Evolutionary conservation across 306 rosid species (phyloP).

Genomic region (Lotus japonicus): DNA sequence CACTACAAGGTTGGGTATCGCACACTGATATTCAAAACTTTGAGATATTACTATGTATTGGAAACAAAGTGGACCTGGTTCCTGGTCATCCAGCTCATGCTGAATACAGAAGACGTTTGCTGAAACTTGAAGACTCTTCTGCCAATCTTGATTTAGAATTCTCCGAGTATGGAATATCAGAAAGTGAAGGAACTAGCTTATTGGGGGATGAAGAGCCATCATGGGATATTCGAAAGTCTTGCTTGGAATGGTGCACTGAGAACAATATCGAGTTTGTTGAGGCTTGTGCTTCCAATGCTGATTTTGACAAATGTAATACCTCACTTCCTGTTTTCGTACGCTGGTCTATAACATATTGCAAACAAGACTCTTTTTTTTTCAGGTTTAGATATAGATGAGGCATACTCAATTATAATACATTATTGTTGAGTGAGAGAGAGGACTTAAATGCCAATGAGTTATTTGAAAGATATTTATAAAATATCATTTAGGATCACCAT

Average conservation of each 20-base stretch:
- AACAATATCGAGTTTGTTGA: constrained; percentile 73
- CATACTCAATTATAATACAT: neutral
- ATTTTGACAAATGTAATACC: constrained; percentile 72
- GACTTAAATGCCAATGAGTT: neutral
- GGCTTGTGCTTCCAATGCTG: constrained; percentile 77
- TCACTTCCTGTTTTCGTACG: constrained; percentile 8
- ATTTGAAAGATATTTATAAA: neutral
- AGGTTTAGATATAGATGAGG: neutral
- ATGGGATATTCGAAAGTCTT: constrained; percentile 50
- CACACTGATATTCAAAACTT: constrained; percentile 58
- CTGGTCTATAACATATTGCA: constrained; percentile 1
- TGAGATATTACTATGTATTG: constrained; percentile 75
- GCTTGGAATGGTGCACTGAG: constrained; percentile 74
- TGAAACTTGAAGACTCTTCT: constrained; percentile 44
- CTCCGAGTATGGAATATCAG: constrained; percentile 67
- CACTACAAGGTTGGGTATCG: constrained; percentile 63
- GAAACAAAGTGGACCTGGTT: constrained; percentile 82
- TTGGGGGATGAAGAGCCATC: constrained; percentile 49
- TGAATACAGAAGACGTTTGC: constrained; percentile 59
- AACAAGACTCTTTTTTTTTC: neutral
- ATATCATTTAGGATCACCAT: neutral
- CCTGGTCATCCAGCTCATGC: constrained; percentile 74
- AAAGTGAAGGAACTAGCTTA: constrained; percentile 76
- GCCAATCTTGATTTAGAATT: constrained; percentile 32
- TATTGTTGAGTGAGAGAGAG: neutral